Percentiles rank a stretch among this genome's conserved stretches.
phyloP scores from a whole-genome alignment of 148 eudicot genomes.

The Fagopyrum esculentum region DNA sequence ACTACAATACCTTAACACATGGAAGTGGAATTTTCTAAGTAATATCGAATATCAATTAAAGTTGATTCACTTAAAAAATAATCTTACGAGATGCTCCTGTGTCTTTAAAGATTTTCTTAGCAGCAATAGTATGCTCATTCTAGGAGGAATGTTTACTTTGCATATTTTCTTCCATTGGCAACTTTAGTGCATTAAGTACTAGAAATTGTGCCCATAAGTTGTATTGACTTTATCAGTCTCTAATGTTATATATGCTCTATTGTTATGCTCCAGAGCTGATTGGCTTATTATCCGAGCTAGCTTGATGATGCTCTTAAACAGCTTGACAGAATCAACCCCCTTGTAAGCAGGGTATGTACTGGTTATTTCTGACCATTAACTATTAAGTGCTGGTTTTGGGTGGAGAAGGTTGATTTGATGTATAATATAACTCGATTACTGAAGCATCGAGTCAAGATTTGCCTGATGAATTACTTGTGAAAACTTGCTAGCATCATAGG shows the following conservation, averaged over 20 bases:
- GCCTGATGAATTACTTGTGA: neutral
- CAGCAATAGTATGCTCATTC: too few species aligned
- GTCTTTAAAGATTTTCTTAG: too few species aligned
- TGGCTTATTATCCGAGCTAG: constrained; percentile 56
- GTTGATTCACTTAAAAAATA: neutral
- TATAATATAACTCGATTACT: neutral
- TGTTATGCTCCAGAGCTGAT: constrained; percentile 93
- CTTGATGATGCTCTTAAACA: constrained; percentile 58
- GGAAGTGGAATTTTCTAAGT: neutral
- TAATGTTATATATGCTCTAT: constrained; percentile 13
- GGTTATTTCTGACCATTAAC: neutral
- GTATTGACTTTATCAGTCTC: neutral
- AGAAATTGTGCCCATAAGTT: neutral
- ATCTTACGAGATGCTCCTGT: neutral
- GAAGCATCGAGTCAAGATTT: neutral
- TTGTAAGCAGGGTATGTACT: constrained; percentile 51
- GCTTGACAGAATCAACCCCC: constrained; percentile 78
- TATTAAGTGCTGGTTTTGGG: neutral
- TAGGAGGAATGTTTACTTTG: neutral
- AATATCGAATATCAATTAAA: neutral
- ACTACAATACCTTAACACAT: neutral
- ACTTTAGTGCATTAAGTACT: neutral
- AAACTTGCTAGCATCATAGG: neutral
- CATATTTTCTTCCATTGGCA: neutral
- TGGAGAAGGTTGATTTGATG: neutral